A percentile compares a stretch with the other conserved stretches of the same genome.
phyloP scores from a whole-genome alignment of 192 early-diverging fungal species.

The Entomortierella beljakovae region DNA sequence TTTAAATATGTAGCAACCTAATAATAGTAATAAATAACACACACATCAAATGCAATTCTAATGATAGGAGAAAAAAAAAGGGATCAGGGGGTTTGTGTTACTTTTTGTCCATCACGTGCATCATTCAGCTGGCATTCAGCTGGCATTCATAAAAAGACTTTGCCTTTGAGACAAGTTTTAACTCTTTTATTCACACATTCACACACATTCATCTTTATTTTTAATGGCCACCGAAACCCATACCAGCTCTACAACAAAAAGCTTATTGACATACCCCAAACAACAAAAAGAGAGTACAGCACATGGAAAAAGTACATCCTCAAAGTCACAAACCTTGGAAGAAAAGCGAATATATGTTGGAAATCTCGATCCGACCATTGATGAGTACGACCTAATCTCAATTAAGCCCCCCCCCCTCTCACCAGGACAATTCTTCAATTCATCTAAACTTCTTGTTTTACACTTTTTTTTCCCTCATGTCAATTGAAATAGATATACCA shows the following conservation, averaged over 20 bases:
- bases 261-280: not conserved
- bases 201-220: too few relatives aligned
- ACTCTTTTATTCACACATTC: too few relatives aligned
- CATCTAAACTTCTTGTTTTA: too few relatives aligned
- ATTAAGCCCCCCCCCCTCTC: not conserved
- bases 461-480: not conserved
- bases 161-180: too few relatives aligned
- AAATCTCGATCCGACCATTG: constrained; percentile 70
- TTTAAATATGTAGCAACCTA: too few relatives aligned
- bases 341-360: constrained; percentile 76
- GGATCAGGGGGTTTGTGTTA: too few relatives aligned
- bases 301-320: not conserved
- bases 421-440: not conserved
- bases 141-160: too few relatives aligned
- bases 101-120: too few relatives aligned
- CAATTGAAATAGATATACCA: constrained; percentile 57
- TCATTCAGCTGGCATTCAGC: too few relatives aligned
- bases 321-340: constrained; percentile 19
- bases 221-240: not conserved
- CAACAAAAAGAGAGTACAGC: not conserved
- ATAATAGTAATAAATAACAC: not conserved
- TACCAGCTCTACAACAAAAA: not conserved
- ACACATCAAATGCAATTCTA: not conserved
- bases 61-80: not conserved
- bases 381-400: constrained; percentile 62